Base-by-base conservation (phyloP, 106 monocot genomes). In the Amphibolis antarctica region DNA sequence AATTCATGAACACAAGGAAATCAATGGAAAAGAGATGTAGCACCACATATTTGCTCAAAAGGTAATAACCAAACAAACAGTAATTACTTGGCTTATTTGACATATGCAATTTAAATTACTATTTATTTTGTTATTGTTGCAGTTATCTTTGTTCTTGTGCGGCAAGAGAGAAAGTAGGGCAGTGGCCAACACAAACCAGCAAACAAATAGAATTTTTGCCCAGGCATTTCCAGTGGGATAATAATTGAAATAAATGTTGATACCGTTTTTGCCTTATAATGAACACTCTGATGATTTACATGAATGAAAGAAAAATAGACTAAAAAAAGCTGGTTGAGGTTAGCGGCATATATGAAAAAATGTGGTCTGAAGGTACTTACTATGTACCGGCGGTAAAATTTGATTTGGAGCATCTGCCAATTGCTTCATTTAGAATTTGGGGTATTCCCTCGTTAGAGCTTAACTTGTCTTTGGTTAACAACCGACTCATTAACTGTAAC, bases 381-480 rank as follows among this genome's bases (percentile, higher is more conserved):
- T 27, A 49, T 49, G 56, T 56, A 56, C 15, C 6, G 25, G 28
- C 29, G 19, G 30, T 20, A 51, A 53, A 28, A 66, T 26, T 25
- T 36, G 66, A 55, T 44, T 56, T 60, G 11, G 11, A 25, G n/a
- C 71, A 56, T 28, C 64, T 69, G 28, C 54, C 55, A 0, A 77
- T 73, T 29, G 79, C 83, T 60, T 79, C 27, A 25, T 62, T 61
- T 9, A 84, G 44, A 61, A 74, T 15, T 20, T 71, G 55, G 0
- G 57, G 43, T 42, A 66, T 44, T 60, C 76, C 63, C 12, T 63
- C 55, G 12, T 63, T 75, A 15, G 67, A 49, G 46, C 42, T 49
- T 0, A 12, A 51, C 42, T 36, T 60, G 46, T 76, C 75, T 55
- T 29, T 48, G 6, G 53, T 66, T 15, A 87, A 43, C 30, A 80